Conservation (phyloP, 768 basidiomycete species). For the Lentinula boryana region DNA sequence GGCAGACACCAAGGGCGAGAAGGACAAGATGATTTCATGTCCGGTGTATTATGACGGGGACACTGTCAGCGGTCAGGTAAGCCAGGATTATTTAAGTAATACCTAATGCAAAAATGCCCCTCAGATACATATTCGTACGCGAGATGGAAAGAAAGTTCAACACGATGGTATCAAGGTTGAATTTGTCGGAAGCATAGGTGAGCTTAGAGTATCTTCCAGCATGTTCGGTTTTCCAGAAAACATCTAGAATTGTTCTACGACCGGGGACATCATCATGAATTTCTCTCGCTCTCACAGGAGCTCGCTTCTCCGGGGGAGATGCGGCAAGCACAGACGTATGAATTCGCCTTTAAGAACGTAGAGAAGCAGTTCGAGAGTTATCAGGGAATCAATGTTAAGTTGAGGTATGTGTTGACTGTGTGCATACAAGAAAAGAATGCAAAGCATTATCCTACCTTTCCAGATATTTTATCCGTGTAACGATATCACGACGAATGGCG, state of each 20-base stretch:
- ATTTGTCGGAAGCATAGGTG: constrained; percentile 94
- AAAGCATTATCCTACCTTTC: background rate
- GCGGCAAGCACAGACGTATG: constrained; percentile 92
- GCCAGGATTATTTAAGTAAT: background rate
- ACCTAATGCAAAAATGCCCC: background rate
- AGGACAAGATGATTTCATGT: constrained; percentile 78
- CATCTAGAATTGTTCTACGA: constrained; percentile 86
- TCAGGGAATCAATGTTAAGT: constrained; percentile 96
- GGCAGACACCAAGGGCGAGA: constrained; percentile 85
- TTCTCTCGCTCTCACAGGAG: constrained; percentile 92
- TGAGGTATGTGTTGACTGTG: constrained; percentile 54
- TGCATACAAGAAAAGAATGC: background rate
- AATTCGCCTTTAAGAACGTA: constrained; percentile 97
- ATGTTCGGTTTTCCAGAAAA: background rate
- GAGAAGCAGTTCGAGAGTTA: constrained; percentile 99
- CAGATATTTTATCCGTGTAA: constrained; percentile 91
- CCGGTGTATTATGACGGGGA: constrained; percentile 97
- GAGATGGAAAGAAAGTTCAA: constrained; percentile 90
- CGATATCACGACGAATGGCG: constrained; percentile 86
- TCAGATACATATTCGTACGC: constrained; percentile 80
- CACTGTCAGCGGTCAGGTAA: constrained; percentile 80
- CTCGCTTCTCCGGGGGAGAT: constrained; percentile 95
- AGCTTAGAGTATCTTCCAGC: constrained; percentile 16
- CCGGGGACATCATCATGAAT: constrained; percentile 96
- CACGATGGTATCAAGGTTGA: constrained; percentile 99